These are phyloP conservation scores for Fusarium citri DNA, from an alignment of 2,329 filamentous ascomycete species.

Conservation along the genomic window DNA sequence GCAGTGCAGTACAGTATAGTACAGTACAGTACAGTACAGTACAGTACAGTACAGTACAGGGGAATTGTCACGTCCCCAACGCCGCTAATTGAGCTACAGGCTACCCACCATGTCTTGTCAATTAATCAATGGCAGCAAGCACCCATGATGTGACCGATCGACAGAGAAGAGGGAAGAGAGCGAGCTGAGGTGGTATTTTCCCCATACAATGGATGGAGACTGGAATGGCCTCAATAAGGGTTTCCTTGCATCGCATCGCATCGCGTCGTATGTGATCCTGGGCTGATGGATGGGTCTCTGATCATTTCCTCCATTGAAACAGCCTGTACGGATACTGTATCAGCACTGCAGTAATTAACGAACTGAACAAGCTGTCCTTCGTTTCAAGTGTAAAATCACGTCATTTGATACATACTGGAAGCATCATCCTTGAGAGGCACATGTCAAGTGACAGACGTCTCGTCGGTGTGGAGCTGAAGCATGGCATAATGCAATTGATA, in stretches of 20 bases:
- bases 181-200: conserved; percentile 11
- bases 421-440: conserved; percentile 25
- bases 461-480: conserved; percentile 25
- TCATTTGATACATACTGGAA: conserved; percentile 22
- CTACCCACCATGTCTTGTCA: conserved; percentile 14
- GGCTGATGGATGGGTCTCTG: background rate
- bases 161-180: conserved; percentile 15
- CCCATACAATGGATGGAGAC: background rate
- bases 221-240: conserved; percentile 32
- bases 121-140: background rate
- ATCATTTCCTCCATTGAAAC: conserved; percentile 13
- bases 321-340: background rate
- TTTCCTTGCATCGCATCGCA: conserved; percentile 13
- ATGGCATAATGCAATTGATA: background rate
- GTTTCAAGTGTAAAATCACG: conserved; percentile 22
- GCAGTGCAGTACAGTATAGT: no score
- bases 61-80: conserved; percentile 19
- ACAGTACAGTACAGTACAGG: conserved; percentile 37
- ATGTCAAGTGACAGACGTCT: background rate
- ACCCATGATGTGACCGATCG: conserved; percentile 22
- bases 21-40: no score
- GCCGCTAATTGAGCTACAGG: background rate
- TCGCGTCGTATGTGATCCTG: conserved; percentile 1
- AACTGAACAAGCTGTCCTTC: conserved; percentile 12
- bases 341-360: background rate